Evolutionary conservation across 2,329 filamentous ascomycete genomes (phyloP).

Genomic region (Pezicula neosporulosa): DNA sequence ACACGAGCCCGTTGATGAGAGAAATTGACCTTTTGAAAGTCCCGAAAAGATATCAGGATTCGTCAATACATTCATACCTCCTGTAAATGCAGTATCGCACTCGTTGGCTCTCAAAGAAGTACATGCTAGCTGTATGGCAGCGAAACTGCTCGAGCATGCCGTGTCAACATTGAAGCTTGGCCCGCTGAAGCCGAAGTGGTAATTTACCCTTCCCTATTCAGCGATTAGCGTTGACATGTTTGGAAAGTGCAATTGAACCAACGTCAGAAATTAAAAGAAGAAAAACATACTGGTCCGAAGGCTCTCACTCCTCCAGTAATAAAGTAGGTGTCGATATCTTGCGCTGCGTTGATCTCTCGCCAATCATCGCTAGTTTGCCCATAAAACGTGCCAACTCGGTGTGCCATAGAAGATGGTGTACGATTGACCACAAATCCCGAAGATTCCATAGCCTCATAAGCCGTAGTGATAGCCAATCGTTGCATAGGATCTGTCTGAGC

Average conservation of each 20-base stretch:
- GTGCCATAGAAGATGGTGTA: conserved; percentile 34
- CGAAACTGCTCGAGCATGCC: conserved; percentile 30
- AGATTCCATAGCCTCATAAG: conserved; percentile 78
- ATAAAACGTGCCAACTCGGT: conserved; percentile 19
- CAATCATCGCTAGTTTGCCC: conserved; percentile 21
- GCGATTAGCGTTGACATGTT: no score
- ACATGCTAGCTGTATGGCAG: conserved; percentile 19
- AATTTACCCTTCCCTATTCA: conserved; percentile 26
- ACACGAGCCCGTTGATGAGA: conserved; percentile 33
- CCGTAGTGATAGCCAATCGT: conserved; percentile 68
- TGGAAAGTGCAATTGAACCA: no score
- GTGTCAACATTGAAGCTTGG: conserved; percentile 32
- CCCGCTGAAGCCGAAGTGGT: conserved; percentile 37
- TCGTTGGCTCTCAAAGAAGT: conserved; percentile 8
- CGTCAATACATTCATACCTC: conserved; percentile 10
- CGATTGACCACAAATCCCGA: conserved; percentile 58
- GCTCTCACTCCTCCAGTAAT: conserved; percentile 21
- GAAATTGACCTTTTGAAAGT: conserved; percentile 9
- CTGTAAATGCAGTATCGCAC: conserved; percentile 10
- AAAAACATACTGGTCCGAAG: conserved; percentile 15
- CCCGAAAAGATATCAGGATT: conserved; percentile 12
- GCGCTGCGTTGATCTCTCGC: conserved; percentile 18
- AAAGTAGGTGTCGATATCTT: conserved; percentile 22
- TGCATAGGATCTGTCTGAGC: conserved; percentile 78
- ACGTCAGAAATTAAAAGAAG: no score